Evolutionary conservation across 2,329 filamentous ascomycete species (phyloP).

Genomic region (Blastomyces emzantsi): DNA sequence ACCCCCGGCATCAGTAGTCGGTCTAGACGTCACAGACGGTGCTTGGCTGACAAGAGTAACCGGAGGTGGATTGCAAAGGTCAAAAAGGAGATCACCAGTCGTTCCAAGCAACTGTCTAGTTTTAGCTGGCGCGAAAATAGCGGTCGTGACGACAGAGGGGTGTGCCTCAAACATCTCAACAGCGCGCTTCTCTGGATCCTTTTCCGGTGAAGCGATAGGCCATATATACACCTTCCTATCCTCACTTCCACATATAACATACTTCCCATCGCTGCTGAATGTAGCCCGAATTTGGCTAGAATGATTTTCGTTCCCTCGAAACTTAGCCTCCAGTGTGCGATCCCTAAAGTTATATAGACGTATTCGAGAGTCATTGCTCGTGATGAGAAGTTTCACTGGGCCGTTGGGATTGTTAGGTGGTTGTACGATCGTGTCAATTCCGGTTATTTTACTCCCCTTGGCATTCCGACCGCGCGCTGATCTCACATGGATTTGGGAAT

Average conservation of each 20-base stretch:
- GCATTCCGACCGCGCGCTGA: conserved; percentile 87
- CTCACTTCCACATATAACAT: conserved; percentile 89
- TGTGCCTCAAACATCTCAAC: conserved; percentile 89
- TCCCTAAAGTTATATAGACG: conserved; percentile 82
- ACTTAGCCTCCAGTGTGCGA: conserved; percentile 77
- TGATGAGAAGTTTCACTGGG: conserved; percentile 76
- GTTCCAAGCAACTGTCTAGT: conserved; percentile 68
- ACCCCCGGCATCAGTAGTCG: conserved; percentile 36
- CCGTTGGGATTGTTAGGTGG: conserved; percentile 50
- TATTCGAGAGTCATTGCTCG: conserved; percentile 89
- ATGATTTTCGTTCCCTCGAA: conserved; percentile 82
- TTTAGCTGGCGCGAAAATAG: conserved; percentile 70
- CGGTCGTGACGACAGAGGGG: conserved; percentile 78
- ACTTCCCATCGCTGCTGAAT: conserved; percentile 77
- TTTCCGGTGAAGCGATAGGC: conserved; percentile 56
- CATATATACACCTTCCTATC: conserved; percentile 86
- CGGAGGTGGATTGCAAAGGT: conserved; percentile 90
- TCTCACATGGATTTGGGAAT: conserved; percentile 84
- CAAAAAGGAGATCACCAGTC: conserved; percentile 88
- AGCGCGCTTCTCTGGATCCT: conserved; percentile 68
- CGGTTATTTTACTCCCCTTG: conserved; percentile 95
- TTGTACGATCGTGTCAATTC: conserved; percentile 65
- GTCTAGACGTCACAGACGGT: conserved; percentile 50
- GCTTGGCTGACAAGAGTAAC: conserved; percentile 69
- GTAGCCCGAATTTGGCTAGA: conserved; percentile 83